Evolutionary conservation across 495 filamentous ascomycete species (phyloP).

Genomic region (Mycothermus thermophilus): DNA sequence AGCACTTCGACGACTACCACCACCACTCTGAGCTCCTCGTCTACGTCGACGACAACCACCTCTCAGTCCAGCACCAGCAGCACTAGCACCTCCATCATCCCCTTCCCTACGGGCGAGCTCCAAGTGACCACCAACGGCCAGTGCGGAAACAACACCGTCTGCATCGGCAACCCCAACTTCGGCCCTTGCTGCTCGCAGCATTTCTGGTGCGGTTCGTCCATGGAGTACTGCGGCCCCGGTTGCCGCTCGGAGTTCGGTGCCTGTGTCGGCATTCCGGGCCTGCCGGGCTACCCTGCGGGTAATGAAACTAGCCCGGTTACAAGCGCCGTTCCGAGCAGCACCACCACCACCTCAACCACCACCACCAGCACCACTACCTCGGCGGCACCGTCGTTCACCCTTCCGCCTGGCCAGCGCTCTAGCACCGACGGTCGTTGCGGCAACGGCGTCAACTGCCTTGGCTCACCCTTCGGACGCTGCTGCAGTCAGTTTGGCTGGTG

Average conservation of each 20-base stretch:
- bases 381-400: conserved; percentile 2
- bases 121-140: conserved; percentile 17
- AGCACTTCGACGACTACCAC: conserved; percentile 7
- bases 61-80: conserved; percentile 1
- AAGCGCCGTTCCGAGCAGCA: neutral
- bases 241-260: conserved; percentile 33
- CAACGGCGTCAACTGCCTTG: conserved; percentile 15
- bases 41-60: conserved; percentile 7
- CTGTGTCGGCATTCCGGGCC: conserved; percentile 14
- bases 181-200: conserved; percentile 31
- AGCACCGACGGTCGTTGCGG: conserved; percentile 21
- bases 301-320: conserved; percentile 7
- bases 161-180: conserved; percentile 16
- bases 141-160: conserved; percentile 24
- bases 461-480: conserved; percentile 16
- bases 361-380: conserved; percentile 2
- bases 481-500: conserved; percentile 29
- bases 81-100: conserved; percentile 1
- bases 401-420: conserved; percentile 12
- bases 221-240: conserved; percentile 36
- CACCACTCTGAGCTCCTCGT: too few relatives aligned
- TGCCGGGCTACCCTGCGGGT: neutral
- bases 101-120: conserved; percentile 8
- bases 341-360: conserved; percentile 4
- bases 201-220: conserved; percentile 37